Conservation (phyloP, 805 yeast species). For the Suhomyces canberraensis region DNA sequence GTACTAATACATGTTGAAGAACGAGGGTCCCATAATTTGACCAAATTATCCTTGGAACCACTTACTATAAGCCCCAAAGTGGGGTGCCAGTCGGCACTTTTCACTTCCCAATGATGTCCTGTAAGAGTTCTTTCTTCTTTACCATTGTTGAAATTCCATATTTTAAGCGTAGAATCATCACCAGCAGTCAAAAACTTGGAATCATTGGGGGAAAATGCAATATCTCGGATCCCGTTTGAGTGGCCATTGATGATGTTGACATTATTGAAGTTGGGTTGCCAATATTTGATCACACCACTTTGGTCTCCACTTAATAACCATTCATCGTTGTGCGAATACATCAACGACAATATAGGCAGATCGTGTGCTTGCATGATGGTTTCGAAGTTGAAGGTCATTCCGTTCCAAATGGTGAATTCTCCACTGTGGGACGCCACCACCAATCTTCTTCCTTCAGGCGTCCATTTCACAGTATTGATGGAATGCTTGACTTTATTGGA, state of each 20-base stretch:
- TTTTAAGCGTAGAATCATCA: conserved; percentile 85
- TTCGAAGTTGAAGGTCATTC: conserved; percentile 90
- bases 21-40: conserved; percentile 96
- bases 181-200: conserved; percentile 89
- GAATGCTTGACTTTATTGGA: conserved; percentile 91
- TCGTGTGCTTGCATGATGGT: conserved; percentile 99
- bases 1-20: conserved; percentile 71
- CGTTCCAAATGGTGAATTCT: conserved; percentile 96
- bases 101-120: conserved; percentile 99
- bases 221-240: conserved; percentile 78
- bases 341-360: conserved; percentile 72
- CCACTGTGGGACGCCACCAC: conserved; percentile 90
- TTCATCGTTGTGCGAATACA: conserved; percentile 85
- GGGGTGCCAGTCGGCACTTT: conserved; percentile 96
- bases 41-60: conserved; percentile 92
- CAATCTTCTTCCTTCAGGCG: conserved; percentile 91
- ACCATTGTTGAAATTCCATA: conserved; percentile 93
- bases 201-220: conserved; percentile 88
- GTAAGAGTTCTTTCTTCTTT: conserved; percentile 72
- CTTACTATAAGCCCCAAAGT: conserved; percentile 78
- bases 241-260: conserved; percentile 78
- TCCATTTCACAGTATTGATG: conserved; percentile 88
- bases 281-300: conserved; percentile 84
- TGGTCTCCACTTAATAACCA: conserved; percentile 96
- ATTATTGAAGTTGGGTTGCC: conserved; percentile 98